A percentile compares a stretch with the other conserved stretches of the same genome.
Conservation (phyloP, 2,329 filamentous ascomycete genomes). For the Sporothrix pallida region DNA sequence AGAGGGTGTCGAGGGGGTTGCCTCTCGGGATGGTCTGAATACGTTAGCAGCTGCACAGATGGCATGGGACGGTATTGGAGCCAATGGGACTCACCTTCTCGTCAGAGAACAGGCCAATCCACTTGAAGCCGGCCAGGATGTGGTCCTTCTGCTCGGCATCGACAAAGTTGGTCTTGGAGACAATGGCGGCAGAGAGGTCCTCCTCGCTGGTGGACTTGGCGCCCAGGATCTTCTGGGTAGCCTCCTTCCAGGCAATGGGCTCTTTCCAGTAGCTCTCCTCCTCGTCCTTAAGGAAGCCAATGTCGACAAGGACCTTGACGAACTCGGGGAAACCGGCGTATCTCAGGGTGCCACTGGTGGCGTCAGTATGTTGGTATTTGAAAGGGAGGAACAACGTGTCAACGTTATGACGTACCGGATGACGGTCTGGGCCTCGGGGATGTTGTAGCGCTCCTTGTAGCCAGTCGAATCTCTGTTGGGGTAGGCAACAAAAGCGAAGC, state of each 20-base stretch:
- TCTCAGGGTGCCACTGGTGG: conserved; percentile 68
- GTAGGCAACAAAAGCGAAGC: conserved; percentile 91
- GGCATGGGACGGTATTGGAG: background rate
- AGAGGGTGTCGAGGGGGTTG: conserved; percentile 89
- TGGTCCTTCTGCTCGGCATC: conserved; percentile 71
- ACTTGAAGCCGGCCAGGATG: conserved; percentile 67
- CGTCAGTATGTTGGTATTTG: background rate
- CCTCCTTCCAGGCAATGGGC: conserved; percentile 80
- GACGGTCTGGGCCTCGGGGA: conserved; percentile 88
- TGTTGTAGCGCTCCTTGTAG: conserved; percentile 88
- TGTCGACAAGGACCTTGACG: conserved; percentile 83
- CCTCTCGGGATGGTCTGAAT: conserved; percentile 68
- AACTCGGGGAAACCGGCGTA: conserved; percentile 93
- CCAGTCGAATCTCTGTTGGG: conserved; percentile 88
- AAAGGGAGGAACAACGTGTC: background rate
- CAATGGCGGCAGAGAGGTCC: conserved; percentile 75
- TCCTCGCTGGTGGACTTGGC: conserved; percentile 68
- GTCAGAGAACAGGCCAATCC: conserved; percentile 70
- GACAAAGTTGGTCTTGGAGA: conserved; percentile 75
- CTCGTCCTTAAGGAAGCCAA: conserved; percentile 83
- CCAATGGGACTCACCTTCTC: conserved; percentile 60
- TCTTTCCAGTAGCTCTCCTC: conserved; percentile 68
- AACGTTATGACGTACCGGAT: conserved; percentile 56
- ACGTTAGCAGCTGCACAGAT: conserved; percentile 1
- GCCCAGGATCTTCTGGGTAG: conserved; percentile 76